Conservation (phyloP, 148 eudicot genomes). For the Rhododendron vialii region DNA sequence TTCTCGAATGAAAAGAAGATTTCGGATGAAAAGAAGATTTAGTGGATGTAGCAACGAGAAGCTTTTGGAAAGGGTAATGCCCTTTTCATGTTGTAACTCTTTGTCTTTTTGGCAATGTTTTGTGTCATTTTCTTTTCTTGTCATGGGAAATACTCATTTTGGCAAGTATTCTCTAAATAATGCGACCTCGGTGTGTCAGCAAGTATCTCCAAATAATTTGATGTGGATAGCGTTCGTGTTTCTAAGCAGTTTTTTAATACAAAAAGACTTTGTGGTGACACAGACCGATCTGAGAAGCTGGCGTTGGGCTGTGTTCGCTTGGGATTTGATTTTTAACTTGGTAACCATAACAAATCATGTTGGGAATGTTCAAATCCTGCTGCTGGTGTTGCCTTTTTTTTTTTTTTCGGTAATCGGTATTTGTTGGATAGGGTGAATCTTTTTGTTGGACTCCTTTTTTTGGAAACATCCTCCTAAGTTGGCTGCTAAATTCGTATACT, state of each 20-base stretch:
- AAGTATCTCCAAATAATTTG: background rate
- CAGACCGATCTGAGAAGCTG: background rate
- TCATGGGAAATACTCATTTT: conserved; percentile 29
- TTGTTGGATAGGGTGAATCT: background rate
- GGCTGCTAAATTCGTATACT: background rate
- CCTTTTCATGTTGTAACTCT: conserved; percentile 26
- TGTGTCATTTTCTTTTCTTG: background rate
- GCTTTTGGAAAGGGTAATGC: conserved; percentile 61
- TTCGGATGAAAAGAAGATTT: conserved; percentile 37
- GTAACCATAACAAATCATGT: background rate
- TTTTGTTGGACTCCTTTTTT: background rate
- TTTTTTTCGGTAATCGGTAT: background rate
- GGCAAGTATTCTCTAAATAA: background rate
- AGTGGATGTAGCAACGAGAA: conserved; percentile 98
- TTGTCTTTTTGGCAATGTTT: conserved; percentile 2
- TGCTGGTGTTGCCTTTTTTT: background rate
- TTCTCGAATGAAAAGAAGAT: background rate
- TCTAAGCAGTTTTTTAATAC: background rate
- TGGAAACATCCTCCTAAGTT: background rate
- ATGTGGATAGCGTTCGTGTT: background rate
- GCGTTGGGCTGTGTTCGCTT: background rate
- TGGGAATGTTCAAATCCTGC: background rate
- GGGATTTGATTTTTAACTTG: background rate
- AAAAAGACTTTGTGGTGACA: background rate
- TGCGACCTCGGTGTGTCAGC: background rate